These are phyloP conservation scores for Rubia occidens DNA, from an alignment of 305 asterid species.

Conservation along the genomic window DNA sequence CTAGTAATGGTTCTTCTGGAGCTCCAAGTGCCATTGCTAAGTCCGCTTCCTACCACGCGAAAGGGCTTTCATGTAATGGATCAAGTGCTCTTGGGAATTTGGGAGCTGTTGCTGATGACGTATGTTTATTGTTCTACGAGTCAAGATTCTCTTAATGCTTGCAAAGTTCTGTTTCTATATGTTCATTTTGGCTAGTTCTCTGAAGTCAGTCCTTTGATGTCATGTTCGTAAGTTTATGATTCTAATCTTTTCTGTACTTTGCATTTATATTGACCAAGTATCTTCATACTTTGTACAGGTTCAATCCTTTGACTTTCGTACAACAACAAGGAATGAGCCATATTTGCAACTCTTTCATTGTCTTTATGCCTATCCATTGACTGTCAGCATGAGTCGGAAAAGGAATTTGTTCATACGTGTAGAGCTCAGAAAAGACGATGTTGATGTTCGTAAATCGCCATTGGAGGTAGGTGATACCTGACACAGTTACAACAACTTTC, in stretches of 20 bases:
- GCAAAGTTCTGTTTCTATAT: background rate
- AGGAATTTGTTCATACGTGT: slow-evolving; percentile 90
- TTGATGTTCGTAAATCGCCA: slow-evolving; percentile 65
- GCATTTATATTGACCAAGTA: slow-evolving; percentile 8
- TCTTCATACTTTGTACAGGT: slow-evolving; percentile 43
- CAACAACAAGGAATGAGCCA: slow-evolving; percentile 92
- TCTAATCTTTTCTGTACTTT: background rate
- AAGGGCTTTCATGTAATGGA: slow-evolving; percentile 61
- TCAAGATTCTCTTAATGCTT: background rate
- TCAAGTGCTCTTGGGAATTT: slow-evolving; percentile 43
- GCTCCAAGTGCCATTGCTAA: slow-evolving; percentile 32
- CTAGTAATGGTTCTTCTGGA: slow-evolving; percentile 41
- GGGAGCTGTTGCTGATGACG: slow-evolving; percentile 60
- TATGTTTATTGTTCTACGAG: slow-evolving; percentile 9
- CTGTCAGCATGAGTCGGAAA: slow-evolving; percentile 84
- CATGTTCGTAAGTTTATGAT: background rate
- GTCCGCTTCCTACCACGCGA: slow-evolving; percentile 42
- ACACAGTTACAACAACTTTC: slow-evolving; percentile 23
- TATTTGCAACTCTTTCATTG: slow-evolving; percentile 96
- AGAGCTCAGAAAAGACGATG: slow-evolving; percentile 88
- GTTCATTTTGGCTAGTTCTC: background rate
- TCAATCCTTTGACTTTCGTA: slow-evolving; percentile 97
- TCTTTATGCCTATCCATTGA: slow-evolving; percentile 90
- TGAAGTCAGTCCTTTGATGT: background rate
- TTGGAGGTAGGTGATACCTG: slow-evolving; percentile 60